Percentiles rank a stretch among this genome's conserved stretches.
Evolutionary conservation across 176 grass and related monocot genomes (phyloP).

Genomic region (Tuctoria greenei): DNA sequence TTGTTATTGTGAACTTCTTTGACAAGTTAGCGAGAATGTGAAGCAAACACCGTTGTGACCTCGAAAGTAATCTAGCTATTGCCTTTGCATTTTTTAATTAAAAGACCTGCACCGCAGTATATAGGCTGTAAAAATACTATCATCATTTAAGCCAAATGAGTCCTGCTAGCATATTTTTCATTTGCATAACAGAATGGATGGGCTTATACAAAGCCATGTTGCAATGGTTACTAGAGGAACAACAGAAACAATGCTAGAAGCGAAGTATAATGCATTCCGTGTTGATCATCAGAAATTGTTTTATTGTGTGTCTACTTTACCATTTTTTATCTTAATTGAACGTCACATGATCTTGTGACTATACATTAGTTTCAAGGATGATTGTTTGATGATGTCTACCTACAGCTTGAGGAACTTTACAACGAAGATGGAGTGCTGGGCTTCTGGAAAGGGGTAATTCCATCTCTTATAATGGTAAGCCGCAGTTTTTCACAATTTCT

Average conservation of each 20-base stretch:
- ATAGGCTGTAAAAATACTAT: background rate
- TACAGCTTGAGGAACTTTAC: conserved; percentile 90
- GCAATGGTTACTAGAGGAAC: background rate
- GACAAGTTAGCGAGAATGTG: background rate
- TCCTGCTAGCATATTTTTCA: background rate
- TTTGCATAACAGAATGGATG: conserved; percentile 1
- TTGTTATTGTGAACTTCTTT: conserved; percentile 5
- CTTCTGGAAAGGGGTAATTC: conserved; percentile 95
- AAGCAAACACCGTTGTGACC: background rate
- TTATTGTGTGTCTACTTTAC: background rate
- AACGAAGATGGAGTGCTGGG: conserved; percentile 79
- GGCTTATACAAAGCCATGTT: background rate
- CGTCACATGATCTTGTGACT: background rate
- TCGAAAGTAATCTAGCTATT: background rate
- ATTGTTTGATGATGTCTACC: conserved; percentile 17
- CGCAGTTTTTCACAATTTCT: conserved; percentile 21
- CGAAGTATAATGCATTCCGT: background rate
- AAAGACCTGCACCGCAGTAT: background rate
- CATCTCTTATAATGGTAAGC: conserved; percentile 90
- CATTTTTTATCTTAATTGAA: background rate
- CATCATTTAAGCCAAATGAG: conserved; percentile 5
- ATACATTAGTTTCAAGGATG: conserved; percentile 1
- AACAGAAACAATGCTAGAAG: conserved; percentile 19
- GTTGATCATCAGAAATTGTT: background rate
- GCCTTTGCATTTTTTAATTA: background rate